A percentile compares a stretch with the other conserved stretches of the same genome.
Evolutionary conservation across 2,329 filamentous ascomycete genomes (phyloP).

Genomic region (Rhytidhysteron rufulum): DNA sequence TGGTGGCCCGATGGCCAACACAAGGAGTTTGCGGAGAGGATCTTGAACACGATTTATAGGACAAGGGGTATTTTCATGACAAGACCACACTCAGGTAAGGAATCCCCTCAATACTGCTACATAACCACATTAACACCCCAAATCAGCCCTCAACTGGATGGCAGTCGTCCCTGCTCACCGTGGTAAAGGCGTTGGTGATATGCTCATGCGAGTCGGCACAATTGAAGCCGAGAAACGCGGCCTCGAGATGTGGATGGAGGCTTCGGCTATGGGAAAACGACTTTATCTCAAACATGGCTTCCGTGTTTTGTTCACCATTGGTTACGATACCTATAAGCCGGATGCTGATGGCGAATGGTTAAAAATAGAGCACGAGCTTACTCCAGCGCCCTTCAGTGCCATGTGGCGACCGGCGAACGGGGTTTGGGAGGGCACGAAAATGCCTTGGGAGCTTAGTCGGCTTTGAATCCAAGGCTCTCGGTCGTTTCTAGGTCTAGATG

Average conservation of each 20-base stretch:
- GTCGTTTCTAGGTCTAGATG: background rate
- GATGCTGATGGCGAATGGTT: background rate
- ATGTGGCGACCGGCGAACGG: background rate
- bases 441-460: background rate
- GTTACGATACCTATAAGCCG: background rate
- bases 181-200: conserved; percentile 23
- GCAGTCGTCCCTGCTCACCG: conserved; percentile 17
- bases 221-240: conserved; percentile 20
- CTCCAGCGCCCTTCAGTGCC: background rate
- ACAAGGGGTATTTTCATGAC: conserved; percentile 30
- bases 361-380: background rate
- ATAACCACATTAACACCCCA: background rate
- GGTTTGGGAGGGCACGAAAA: background rate
- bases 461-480: background rate
- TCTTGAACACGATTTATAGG: conserved; percentile 30
- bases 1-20: conserved; percentile 34
- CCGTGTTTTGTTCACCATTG: background rate
- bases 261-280: background rate
- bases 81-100: conserved; percentile 30
- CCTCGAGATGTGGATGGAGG: background rate
- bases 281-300: background rate
- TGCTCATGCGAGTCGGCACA: conserved; percentile 31
- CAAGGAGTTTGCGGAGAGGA: conserved; percentile 28
- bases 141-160: background rate
- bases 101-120: conserved; percentile 4